Evolutionary conservation across 2,329 filamentous ascomycete species (phyloP), one percentile per base, ranked within the genome.

Genomic region (Triangularia setosa): DNA sequence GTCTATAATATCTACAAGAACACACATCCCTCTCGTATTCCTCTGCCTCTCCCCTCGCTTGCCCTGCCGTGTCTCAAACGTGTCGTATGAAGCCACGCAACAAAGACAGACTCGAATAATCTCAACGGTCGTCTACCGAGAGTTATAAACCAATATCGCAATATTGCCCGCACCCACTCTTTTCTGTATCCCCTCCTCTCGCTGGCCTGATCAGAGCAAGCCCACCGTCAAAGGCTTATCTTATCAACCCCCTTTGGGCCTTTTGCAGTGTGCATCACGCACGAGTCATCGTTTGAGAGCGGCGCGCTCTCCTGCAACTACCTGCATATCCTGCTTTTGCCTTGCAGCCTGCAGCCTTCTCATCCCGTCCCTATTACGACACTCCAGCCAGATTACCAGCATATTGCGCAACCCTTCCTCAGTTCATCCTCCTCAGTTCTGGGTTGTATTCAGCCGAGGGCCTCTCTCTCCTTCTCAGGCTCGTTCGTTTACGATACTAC

Each of bases 371-470:
- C 52, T 24, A 23, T 28, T 55, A 55, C 52, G 25, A 55, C 23
- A 55, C 14, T 16, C 12, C 52, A 28, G 25, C 52, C 52, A 55
- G 62, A 64, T 64, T 68, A 64, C 59, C 56, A 62, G 48, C 21
- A 21, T 18, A 52, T 52, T 52, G 44, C 44, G 44, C n/a, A 52
- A 52, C 44, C 9, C n/a, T 28, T 9, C 27, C 27, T 28, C 27
- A n/a, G n/a, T n/a, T 40, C 14, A 14, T 11, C 35, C 16, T n/a
- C 18, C 40, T 48, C 18, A 21, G 18, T 21, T n/a, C 40, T 48
- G 9, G 18, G 40, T 48, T 48, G 40, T 48, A 48, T 48, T 48
- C 40, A 48, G 40, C 40, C 40, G 40, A 48, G 40, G n/a, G 11
- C 2, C 40, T 40, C 33, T 62, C 35, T 27, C 28, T 23, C n/a